Evolutionary conservation across 202 grass and related monocot genomes (phyloP).

Genomic region (Carex arenaria): DNA sequence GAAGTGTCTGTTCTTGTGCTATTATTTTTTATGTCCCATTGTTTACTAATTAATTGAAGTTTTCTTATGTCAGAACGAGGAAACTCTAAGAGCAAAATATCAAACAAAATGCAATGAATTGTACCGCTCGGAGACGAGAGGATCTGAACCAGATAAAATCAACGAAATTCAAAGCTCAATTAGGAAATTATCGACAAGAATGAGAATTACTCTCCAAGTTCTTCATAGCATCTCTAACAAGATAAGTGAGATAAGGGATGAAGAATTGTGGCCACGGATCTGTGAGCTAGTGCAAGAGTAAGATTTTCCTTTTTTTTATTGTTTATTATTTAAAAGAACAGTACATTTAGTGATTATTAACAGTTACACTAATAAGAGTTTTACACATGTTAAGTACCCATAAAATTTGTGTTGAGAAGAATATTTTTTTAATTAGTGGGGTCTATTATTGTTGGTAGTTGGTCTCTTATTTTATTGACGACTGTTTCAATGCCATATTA

Average conservation of each 20-base stretch:
- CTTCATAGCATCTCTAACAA: conserved; percentile 44
- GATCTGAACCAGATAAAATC: conserved; percentile 46
- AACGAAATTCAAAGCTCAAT: conserved; percentile 29
- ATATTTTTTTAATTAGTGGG: background rate
- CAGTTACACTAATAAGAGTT: background rate
- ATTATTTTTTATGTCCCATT: background rate
- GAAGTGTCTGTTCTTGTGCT: background rate
- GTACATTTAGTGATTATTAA: background rate
- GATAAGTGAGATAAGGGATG: conserved; percentile 62
- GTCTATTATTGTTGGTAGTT: background rate
- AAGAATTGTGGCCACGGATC: conserved; percentile 59
- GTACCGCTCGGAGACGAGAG: conserved; percentile 19
- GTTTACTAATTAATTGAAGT: background rate
- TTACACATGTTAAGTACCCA: background rate
- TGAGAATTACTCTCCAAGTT: conserved; percentile 44
- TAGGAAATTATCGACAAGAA: conserved; percentile 45
- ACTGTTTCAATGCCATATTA: background rate
- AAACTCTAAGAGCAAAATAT: conserved; percentile 47
- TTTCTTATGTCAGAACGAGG: conserved; percentile 41
- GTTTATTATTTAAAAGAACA: background rate
- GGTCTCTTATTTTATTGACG: background rate
- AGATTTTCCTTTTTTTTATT: background rate
- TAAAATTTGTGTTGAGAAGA: background rate
- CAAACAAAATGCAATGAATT: conserved; percentile 35
- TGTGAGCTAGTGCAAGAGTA: conserved; percentile 43